Percentiles rank a stretch among this genome's conserved stretches.
These are phyloP conservation scores for Saccharomycopsis hybrid DNA, from an alignment of 1,139 yeast genomes.

Conservation along the genomic window DNA sequence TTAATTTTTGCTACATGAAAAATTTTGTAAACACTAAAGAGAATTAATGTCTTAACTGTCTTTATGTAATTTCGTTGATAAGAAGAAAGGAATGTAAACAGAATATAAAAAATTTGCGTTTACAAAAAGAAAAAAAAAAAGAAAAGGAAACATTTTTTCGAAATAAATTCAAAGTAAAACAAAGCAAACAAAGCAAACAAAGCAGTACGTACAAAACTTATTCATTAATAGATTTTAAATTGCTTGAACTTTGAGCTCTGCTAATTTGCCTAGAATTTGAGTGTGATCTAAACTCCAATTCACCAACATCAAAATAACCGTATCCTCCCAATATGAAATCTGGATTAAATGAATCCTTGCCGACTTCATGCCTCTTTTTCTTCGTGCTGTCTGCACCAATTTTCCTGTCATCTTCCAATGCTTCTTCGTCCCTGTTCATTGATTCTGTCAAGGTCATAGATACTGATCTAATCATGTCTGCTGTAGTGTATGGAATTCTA, in stretches of 20 bases:
- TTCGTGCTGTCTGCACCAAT: slow-evolving; percentile 24
- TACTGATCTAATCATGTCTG: slow-evolving; percentile 23
- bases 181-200: neutral
- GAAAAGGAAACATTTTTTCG: neutral
- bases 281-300: slow-evolving; percentile 34
- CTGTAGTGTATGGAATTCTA: slow-evolving; percentile 31
- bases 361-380: no score
- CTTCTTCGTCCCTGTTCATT: slow-evolving; percentile 22
- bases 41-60: no score
- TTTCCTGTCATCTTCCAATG: slow-evolving; percentile 24
- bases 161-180: neutral
- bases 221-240: neutral
- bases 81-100: no score
- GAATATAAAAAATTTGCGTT: neutral
- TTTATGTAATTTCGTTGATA: no score
- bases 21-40: no score
- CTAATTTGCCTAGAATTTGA: slow-evolving; percentile 22
- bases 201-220: neutral
- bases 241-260: slow-evolving; percentile 16
- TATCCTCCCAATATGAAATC: slow-evolving; percentile 53
- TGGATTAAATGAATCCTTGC: slow-evolving; percentile 5
- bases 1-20: no score
- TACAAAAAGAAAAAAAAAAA: neutral
- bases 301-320: slow-evolving; percentile 71
- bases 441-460: slow-evolving; percentile 23